Conservation (phyloP, 805 yeast species). For the Starmerella bombi region DNA sequence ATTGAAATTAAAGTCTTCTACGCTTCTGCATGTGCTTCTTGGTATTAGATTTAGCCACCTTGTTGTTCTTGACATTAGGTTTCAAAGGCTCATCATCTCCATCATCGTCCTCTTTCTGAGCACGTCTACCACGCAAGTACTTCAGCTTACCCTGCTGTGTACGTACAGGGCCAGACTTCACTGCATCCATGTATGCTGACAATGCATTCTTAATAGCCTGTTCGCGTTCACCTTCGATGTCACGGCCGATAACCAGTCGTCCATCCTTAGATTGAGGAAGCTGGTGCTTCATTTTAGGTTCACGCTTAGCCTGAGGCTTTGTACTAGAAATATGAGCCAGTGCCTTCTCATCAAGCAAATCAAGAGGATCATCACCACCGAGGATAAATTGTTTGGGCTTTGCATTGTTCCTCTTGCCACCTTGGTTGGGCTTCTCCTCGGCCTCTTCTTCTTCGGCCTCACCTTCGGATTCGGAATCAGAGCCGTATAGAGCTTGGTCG, state of each 20-base stretch:
- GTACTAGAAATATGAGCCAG: slow-evolving; percentile 81
- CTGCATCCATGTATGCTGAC: slow-evolving; percentile 88
- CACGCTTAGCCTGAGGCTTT: slow-evolving; percentile 49
- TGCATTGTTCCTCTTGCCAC: background rate
- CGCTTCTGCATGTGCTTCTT: slow-evolving; percentile 16
- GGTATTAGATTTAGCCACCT: slow-evolving; percentile 7
- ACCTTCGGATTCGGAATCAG: slow-evolving; percentile 35
- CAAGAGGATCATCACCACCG: slow-evolving; percentile 56
- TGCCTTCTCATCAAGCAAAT: slow-evolving; percentile 73
- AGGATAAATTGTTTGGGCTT: slow-evolving; percentile 45
- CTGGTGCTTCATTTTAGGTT: slow-evolving; percentile 23
- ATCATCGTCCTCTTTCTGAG: slow-evolving; percentile 40
- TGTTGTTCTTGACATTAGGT: slow-evolving; percentile 10
- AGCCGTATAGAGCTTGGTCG: slow-evolving; percentile 81
- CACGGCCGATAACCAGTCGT: slow-evolving; percentile 47
- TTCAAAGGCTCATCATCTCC: slow-evolving; percentile 32
- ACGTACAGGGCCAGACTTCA: slow-evolving; percentile 81
- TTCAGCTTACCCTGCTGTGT: slow-evolving; percentile 88
- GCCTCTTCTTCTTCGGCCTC: background rate
- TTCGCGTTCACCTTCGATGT: slow-evolving; percentile 29
- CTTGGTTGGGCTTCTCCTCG: background rate
- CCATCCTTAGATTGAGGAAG: slow-evolving; percentile 41
- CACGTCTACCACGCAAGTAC: slow-evolving; percentile 53
- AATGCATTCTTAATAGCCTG: slow-evolving; percentile 39
- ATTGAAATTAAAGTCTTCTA: slow-evolving; percentile 2